Evolutionary conservation across 2,329 filamentous ascomycete species (phyloP).

Genomic region (Coniochaeta prunicola): DNA sequence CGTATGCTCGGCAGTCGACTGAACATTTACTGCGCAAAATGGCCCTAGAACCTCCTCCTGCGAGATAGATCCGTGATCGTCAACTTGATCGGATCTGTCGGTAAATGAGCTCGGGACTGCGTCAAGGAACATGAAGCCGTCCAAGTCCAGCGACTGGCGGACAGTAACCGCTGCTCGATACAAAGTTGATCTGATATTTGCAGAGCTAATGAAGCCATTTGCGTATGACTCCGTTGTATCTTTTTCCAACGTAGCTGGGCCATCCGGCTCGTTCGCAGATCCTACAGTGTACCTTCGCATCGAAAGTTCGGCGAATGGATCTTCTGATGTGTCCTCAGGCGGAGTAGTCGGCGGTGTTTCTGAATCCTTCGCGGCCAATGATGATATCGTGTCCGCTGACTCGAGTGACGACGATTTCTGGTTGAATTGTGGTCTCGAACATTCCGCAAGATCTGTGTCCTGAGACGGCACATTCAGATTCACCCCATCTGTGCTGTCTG

Average conservation of each 20-base stretch:
- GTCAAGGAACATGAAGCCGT: conserved; percentile 15
- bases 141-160: conserved; percentile 11
- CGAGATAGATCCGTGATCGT: neutral
- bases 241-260: neutral
- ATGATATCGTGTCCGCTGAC: conserved; percentile 1
- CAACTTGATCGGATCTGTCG: conserved; percentile 3
- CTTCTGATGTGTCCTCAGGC: conserved; percentile 5
- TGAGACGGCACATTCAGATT: neutral
- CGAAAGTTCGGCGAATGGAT: conserved; percentile 3
- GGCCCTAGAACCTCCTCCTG: conserved; percentile 7
- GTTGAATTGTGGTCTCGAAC: neutral
- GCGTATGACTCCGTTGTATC: conserved; percentile 7
- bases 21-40: conserved; percentile 12
- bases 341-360: conserved; percentile 12
- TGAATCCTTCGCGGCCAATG: neutral
- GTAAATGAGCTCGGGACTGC: conserved; percentile 12
- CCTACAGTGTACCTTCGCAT: neutral
- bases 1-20: conserved; percentile 3
- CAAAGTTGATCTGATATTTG: conserved; percentile 14
- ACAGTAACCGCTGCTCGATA: conserved; percentile 12
- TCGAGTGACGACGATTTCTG: conserved; percentile 5
- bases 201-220: conserved; percentile 14
- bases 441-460: neutral
- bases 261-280: neutral
- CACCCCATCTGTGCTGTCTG: neutral